Base-by-base conservation (phyloP, 2,329 filamentous ascomycete genomes). In the Aureobasidium pullulans region DNA sequence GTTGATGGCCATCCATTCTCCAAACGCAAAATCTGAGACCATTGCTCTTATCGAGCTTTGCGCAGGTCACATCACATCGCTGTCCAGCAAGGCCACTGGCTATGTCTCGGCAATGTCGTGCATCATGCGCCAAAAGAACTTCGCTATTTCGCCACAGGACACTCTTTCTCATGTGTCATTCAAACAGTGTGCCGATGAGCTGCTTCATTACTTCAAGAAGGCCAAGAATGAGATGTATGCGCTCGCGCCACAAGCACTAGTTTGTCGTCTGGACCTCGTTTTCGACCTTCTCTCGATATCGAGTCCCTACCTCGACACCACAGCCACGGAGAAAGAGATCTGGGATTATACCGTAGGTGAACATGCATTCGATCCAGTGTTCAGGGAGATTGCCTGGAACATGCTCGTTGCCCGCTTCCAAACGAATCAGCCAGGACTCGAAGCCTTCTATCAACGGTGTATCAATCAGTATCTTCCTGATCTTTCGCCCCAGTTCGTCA, bases 341-440 rank as follows among this genome's bases (percentile, higher is more conserved):
- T 96, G 90, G 89, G 78, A 86, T 60, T 76, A 86, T 40, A 77
- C 94, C 29, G 84, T 96, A 49, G 88, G 90, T 11, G 76, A 80
- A 4, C 73, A 78, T 40, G 83, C 85, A 3, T 73, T 84, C 4
- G 83, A 81, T 28, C 73, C 79, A 3, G 78, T 81, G 8, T 84
- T 89, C 61, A 80, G 88, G 58, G 80, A 83, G 61, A 75, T 79
- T 13, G 87, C 85, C 0, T 96, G 91, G 91, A 75, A 81, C 29
- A 81, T 86, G 60, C 72, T 93, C 54, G 80, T 83, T 69, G 64
- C 66, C 16, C 73, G 79, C 23, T 71, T 77, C 32, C 76, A 72
- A 62, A 74, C 74, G 47, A 61, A 68, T 0, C 7, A 46, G 11
- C 32, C 23, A 0, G 49, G 42, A 7, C 57, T 62, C 19, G 43